Base-by-base conservation (phyloP, 225 moss, liverwort and hornwort genomes). In the Marchantia paleacea region DNA sequence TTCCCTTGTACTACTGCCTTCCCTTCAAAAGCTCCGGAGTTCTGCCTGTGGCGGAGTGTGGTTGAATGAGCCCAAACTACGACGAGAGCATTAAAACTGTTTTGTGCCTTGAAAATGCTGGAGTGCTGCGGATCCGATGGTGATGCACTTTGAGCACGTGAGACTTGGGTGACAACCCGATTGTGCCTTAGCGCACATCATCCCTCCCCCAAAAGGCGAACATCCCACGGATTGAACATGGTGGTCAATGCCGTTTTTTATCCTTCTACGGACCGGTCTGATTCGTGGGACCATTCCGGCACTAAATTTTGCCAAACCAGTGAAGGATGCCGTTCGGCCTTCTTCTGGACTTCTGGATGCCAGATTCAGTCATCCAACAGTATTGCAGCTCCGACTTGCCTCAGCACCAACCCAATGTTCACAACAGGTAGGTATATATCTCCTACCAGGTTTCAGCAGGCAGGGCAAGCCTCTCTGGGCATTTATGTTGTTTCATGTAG, bases 41-140 rank as follows among this genome's bases (percentile, higher is more conserved):
- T 29, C 66, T 66, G 12, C 66, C 66, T 66, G 28, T 29, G 48
- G 48, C 16, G 16, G 47, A 70, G 47, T 66, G 28, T 29, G 48
- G 48, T 47, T 20, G 47, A 70, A 70, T 26, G 69, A 70, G 69
- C 69, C 48, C 69, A 49, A 48, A 70, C 19, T 70, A 70, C 8
- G 48, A 47, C 69, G 47, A 70, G 47, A 70, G 69, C 47, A 70
- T 16, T 19, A 48, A 70, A 30, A 19, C 69, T 48, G 16, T 12
- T 7, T 19, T 70, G 26, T 64, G 13, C 48, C 69, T 20, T 47
- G 12, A 39, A 16, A 69, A 70, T 14, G 48, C 19, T 49, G 69
- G 69, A 20, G 12, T 70, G 26, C 5, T 18, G 69, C 26, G 18
- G 18, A 47, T 70, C 15, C 48, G 48, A 18, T 70, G 69, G 69